Evolutionary conservation across 345 rosid genomes (phyloP).

Genomic region (Lumnitzera littorea): DNA sequence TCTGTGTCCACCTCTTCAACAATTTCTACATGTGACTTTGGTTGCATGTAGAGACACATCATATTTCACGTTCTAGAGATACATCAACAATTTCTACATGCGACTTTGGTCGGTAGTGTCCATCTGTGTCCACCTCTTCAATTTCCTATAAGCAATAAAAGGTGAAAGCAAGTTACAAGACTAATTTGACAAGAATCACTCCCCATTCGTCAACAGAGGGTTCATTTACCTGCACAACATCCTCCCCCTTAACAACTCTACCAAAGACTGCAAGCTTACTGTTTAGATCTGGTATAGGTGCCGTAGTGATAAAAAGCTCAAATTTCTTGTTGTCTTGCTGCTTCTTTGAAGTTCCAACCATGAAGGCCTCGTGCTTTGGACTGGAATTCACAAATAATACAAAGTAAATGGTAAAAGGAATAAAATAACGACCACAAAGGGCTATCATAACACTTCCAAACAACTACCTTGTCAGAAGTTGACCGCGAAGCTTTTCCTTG

Average conservation of each 20-base stretch:
- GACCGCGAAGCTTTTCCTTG: conserved; percentile 60
- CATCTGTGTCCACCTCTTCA: conserved; percentile 87
- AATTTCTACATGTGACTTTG: no score
- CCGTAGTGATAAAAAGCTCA: conserved; percentile 65
- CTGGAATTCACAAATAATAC: conserved; percentile 18
- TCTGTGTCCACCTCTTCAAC: conserved; percentile 84
- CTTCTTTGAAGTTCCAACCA: conserved; percentile 60
- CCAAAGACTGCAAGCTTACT: conserved; percentile 68
- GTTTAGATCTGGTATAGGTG: conserved; percentile 63
- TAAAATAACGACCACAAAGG: background rate
- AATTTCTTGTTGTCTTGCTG: conserved; percentile 38
- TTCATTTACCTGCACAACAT: conserved; percentile 57
- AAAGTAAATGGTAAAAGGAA: background rate
- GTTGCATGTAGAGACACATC: no score
- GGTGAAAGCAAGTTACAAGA: conserved; percentile 1
- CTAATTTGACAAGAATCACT: background rate
- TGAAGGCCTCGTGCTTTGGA: conserved; percentile 67
- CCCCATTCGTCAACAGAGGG: background rate
- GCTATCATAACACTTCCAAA: background rate
- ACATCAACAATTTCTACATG: conserved; percentile 39
- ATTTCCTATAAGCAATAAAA: conserved; percentile 49
- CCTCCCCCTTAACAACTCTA: conserved; percentile 61
- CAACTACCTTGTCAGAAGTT: conserved; percentile 50
- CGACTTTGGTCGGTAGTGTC: conserved; percentile 66
- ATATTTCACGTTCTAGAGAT: conserved; percentile 29